Evolutionary conservation across 805 yeast species (phyloP).

Genomic region (Metschnikowia lunata): DNA sequence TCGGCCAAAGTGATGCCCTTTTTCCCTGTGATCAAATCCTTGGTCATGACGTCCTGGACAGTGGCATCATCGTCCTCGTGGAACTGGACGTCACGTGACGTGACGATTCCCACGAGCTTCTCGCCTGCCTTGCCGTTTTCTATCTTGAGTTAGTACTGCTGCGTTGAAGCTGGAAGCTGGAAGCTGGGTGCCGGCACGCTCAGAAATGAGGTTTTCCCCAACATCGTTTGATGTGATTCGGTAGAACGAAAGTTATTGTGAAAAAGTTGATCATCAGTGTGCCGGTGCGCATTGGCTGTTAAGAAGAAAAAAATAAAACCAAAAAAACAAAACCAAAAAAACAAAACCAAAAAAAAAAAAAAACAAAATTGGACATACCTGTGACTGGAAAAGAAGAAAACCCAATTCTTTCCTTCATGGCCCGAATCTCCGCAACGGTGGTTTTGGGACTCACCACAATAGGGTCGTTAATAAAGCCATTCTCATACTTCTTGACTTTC

Average conservation of each 20-base stretch:
- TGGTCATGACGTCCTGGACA: slow-evolving; percentile 84
- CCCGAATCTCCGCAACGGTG: slow-evolving; percentile 78
- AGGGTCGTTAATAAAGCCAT: slow-evolving; percentile 95
- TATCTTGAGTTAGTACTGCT: slow-evolving; percentile 26
- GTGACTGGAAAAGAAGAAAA: slow-evolving; percentile 99
- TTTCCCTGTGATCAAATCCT: slow-evolving; percentile 76
- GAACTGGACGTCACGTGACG: slow-evolving; percentile 96
- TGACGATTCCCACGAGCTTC: slow-evolving; percentile 89
- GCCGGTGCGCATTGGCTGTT: no score
- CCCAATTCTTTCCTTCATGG: slow-evolving; percentile 68
- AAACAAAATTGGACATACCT: slow-evolving; percentile 63
- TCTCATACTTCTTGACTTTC: slow-evolving; percentile 94
- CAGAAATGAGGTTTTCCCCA: slow-evolving; percentile 63
- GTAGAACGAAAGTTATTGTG: slow-evolving; percentile 98
- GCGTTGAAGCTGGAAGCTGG: background rate
- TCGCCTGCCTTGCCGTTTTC: slow-evolving; percentile 85
- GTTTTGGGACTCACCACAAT: slow-evolving; percentile 72
- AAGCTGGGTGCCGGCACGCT: background rate
- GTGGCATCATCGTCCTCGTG: slow-evolving; percentile 62
- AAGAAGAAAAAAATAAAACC: no score
- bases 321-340: no score
- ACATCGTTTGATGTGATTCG: slow-evolving; percentile 94
- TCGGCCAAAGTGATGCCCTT: slow-evolving; percentile 76
- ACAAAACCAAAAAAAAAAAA: no score
- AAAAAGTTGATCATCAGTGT: slow-evolving; percentile 50